Base-by-base conservation (phyloP, 306 rosid genomes). In the Sechiopsis laciniata region DNA sequence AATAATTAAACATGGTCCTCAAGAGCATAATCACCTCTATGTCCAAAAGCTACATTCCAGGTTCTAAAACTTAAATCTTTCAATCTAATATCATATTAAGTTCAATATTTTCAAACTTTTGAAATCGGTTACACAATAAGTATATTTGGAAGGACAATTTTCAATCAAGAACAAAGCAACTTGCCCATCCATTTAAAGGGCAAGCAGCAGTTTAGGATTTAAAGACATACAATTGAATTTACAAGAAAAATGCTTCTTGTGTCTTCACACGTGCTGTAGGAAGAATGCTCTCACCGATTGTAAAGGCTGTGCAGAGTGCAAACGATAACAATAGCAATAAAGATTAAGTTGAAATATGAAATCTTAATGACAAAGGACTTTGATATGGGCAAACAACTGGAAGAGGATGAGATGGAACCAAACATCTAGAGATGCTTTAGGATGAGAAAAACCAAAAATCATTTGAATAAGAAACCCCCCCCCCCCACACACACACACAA, bases 1-100 rank as follows among this genome's bases (percentile, higher is more conserved):
- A 51, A 54, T 50, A 48, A 68, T 22, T 68, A 68, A 68, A 48
- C 57, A 66, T 46, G 15, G n/a, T 46, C 10, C 57, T 46, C 52
- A 7, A 22, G 73, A 21, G 20, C 54, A 66, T 20, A 12, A 66
- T 45, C 53, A 45, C 10, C 15, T 51, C 8, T 15, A 71, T 22
- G 62, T 71, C 62, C 55, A 71, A 53, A 71, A 66, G 55, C 72
- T 11, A 45, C 35, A 66, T 10, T 66, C 17, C 10, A 19, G 35
- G 48, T 10, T 19, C 45, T 65, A n/a, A 29, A 10, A 45, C 72
- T 45, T 5, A 55, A 66, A 66, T 20, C 55, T 42, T 66, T 10
- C 2, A 65, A 65, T 37, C 8, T 40, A 65, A 19, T 42, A 65
- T 65, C 53, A 64, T 64, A 40, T 63, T 64, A 37, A 64, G 53